Evolutionary conservation across 768 basidiomycete genomes (phyloP).

Genomic region (Exidia glandulosa): DNA sequence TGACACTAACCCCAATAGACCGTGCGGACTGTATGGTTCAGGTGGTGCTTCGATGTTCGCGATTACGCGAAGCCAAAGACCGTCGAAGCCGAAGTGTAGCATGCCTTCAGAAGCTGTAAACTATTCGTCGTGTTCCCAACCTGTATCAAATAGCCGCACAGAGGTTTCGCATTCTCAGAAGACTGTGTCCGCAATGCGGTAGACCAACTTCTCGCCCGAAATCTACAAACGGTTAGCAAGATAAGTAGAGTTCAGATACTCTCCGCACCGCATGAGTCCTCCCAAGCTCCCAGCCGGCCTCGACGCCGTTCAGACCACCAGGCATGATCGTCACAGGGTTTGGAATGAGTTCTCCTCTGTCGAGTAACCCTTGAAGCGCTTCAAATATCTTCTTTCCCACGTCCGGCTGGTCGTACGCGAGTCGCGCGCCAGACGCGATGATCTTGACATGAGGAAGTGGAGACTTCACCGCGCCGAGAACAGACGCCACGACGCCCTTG

Average conservation of each 20-base stretch:
- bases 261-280: conserved; percentile 1
- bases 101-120: too few species aligned
- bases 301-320: conserved; percentile 3
- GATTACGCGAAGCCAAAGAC: too few species aligned
- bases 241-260: neutral
- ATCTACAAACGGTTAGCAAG: neutral
- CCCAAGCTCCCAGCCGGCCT: conserved; percentile 5
- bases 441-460: conserved; percentile 5
- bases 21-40: too few species aligned
- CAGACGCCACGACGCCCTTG: neutral
- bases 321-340: conserved; percentile 6
- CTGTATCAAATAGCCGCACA: too few species aligned
- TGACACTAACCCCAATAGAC: too few species aligned
- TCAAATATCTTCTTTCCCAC: conserved; percentile 3
- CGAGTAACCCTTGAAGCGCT: neutral
- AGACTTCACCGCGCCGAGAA: neutral
- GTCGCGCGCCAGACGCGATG: conserved; percentile 1
- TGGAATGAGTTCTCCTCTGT: neutral
- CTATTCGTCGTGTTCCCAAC: too few species aligned
- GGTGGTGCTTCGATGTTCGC: too few species aligned
- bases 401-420: neutral
- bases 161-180: too few species aligned
- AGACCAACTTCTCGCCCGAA: conserved; percentile 8
- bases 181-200: conserved; percentile 5
- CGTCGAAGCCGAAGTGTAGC: too few species aligned